Base-by-base conservation (phyloP, 2,329 filamentous ascomycete species). In the Trichoderma semiorbis region DNA sequence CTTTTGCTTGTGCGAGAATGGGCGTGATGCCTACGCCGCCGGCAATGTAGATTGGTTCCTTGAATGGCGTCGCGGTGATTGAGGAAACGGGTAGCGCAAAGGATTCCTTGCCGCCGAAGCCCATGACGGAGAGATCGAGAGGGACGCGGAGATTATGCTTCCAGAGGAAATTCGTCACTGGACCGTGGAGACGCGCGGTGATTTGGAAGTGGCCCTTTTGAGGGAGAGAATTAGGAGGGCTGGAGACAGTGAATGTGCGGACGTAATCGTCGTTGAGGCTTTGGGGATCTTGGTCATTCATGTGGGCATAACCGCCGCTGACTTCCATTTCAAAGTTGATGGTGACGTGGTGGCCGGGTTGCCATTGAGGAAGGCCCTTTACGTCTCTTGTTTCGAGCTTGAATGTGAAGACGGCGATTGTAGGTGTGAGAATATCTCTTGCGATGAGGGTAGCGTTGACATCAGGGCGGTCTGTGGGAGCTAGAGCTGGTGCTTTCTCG, bases 1-100 rank as follows among this genome's bases (percentile, higher is more conserved):
- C 83, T 0, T 77, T 77, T n/a, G 90, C 85, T 75, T 93, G 92
- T 0, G 90, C 89, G n/a, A 97, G 83, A 4, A 96, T 76, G 2
- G 94, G 94, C 32, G 94, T 97, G 73, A 97, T 93, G 0, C 94
- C 94, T 7, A 97, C 92, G 3, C 94, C 94, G 0, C 89, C 93
- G 7, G 93, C 93, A 4, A 97, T 80, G 74, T 95, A 96, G 1
- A 89, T 81, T 1, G 82, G 74, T 80, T 39, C 82, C 74, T 34
- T 73, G 73, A 8, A 77, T 71, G 68, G 26, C 2, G 71, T 1
- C 1, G 32, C 4, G 5, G 39, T 16, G 2, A 43, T 71, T 2
- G 70, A 67, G 3, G 34, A 18, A 16, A 47, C 16, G 0, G 78
- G 76, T 53, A 86, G 76, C 1, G 79, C 78, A 74, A 88, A 87